Percentiles rank a stretch among this genome's conserved stretches.
Evolutionary conservation across 2,329 filamentous ascomycete species (phyloP).

Genomic region (Tolypocladium tropicale): DNA sequence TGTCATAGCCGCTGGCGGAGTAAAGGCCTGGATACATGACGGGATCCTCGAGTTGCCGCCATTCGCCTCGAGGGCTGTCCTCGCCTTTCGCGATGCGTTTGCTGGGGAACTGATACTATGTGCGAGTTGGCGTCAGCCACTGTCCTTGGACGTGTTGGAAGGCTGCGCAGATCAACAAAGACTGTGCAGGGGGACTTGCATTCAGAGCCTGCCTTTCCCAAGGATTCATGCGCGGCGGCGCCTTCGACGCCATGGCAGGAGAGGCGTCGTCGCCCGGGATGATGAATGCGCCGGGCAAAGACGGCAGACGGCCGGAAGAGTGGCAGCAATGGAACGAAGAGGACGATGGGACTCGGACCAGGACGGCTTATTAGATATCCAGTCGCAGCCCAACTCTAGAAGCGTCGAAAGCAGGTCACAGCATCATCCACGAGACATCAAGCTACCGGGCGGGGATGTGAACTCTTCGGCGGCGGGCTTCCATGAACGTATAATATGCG

Average conservation of each 20-base stretch:
- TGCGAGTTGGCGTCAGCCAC: background rate
- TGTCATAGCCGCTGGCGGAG: conserved; percentile 42
- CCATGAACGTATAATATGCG: background rate
- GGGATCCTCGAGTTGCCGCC: conserved; percentile 27
- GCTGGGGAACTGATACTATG: background rate
- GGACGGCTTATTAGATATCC: background rate
- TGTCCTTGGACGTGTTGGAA: background rate
- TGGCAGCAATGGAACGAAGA: background rate
- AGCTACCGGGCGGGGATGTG: background rate
- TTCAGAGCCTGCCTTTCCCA: conserved; percentile 25
- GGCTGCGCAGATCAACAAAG: background rate
- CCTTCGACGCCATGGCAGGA: conserved; percentile 6
- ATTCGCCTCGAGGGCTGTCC: conserved; percentile 5
- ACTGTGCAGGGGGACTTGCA: conserved; percentile 14
- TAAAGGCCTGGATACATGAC: conserved; percentile 48
- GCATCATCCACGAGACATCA: background rate
- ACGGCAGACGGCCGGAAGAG: background rate
- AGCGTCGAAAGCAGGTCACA: background rate
- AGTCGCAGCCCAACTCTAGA: background rate
- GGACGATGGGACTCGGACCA: background rate
- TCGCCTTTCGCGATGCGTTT: background rate
- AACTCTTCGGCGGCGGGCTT: background rate
- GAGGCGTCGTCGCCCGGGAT: background rate
- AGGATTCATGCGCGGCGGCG: conserved; percentile 17
- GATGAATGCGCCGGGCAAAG: background rate